Evolutionary conservation across 2,329 filamentous ascomycete genomes (phyloP).

Genomic region (Penicillium sp.): DNA sequence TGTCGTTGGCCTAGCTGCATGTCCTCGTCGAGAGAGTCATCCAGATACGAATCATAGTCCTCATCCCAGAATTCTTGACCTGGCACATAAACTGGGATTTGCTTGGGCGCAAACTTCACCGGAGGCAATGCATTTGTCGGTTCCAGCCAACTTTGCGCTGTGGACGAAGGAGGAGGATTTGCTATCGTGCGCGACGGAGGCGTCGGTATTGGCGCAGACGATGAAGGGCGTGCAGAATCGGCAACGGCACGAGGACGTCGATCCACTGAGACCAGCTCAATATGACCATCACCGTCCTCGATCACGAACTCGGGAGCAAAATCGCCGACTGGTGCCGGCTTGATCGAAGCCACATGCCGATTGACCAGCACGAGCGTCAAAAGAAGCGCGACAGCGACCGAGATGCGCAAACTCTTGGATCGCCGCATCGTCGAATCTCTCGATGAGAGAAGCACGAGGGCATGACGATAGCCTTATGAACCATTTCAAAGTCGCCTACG

Average conservation of each 20-base stretch:
- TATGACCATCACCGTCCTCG: constrained; percentile 15
- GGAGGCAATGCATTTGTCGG: constrained; percentile 10
- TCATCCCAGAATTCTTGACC: constrained; percentile 5
- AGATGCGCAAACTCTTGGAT: constrained; percentile 16
- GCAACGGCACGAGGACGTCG: background rate
- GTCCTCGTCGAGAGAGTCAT: background rate
- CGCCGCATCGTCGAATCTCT: constrained; percentile 16
- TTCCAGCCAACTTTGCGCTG: background rate
- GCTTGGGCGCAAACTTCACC: constrained; percentile 11
- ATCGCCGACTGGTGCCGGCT: constrained; percentile 7
- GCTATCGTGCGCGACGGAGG: background rate
- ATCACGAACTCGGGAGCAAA: constrained; percentile 6
- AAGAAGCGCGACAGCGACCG: constrained; percentile 20
- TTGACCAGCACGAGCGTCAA: constrained; percentile 23
- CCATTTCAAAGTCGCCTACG: background rate
- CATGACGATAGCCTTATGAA: background rate
- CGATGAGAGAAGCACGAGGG: background rate
- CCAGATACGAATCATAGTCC: background rate
- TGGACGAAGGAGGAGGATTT: background rate
- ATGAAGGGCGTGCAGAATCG: background rate
- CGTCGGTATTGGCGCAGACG: background rate
- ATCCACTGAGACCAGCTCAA: constrained; percentile 26
- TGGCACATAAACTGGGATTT: constrained; percentile 23
- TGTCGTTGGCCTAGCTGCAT: background rate
- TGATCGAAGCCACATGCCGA: constrained; percentile 21